Conservation (phyloP, 2,329 filamentous ascomycete species). For the Leptographium radiaticola region DNA sequence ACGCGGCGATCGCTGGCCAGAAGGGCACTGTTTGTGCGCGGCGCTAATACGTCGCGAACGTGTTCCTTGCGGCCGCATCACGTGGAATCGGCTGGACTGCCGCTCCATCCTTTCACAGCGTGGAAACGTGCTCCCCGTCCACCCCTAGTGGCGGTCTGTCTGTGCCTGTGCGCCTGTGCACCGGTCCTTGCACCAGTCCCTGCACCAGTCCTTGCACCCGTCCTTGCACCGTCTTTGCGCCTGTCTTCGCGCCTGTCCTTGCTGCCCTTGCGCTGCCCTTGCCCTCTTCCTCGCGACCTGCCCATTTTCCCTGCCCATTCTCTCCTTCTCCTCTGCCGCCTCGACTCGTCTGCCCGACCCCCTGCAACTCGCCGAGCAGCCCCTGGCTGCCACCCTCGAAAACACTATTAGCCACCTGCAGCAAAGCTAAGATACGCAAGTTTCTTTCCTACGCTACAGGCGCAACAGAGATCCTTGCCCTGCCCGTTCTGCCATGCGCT, state of each 20-base stretch:
- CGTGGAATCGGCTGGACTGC: slow-evolving; percentile 1
- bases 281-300: not conserved
- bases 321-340: no score
- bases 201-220: not conserved
- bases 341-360: no score
- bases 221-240: not conserved
- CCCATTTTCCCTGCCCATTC: no score
- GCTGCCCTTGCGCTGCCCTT: no score
- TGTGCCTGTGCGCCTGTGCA: slow-evolving; percentile 2
- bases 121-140: slow-evolving; percentile 13
- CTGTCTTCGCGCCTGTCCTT: no score
- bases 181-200: not conserved
- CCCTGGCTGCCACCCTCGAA: no score
- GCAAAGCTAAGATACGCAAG: no score
- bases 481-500: slow-evolving; percentile 10
- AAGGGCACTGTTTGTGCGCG: not conserved
- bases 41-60: not conserved
- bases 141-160: slow-evolving; percentile 10
- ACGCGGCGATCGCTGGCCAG: slow-evolving; percentile 3
- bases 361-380: no score
- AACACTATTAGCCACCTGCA: no score
- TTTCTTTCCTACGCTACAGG: no score
- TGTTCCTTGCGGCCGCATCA: not conserved
- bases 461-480: not conserved
- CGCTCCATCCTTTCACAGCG: not conserved